Evolutionary conservation across 2,329 filamentous ascomycete genomes (phyloP).

Genomic region (Stachybotrys chartarum): DNA sequence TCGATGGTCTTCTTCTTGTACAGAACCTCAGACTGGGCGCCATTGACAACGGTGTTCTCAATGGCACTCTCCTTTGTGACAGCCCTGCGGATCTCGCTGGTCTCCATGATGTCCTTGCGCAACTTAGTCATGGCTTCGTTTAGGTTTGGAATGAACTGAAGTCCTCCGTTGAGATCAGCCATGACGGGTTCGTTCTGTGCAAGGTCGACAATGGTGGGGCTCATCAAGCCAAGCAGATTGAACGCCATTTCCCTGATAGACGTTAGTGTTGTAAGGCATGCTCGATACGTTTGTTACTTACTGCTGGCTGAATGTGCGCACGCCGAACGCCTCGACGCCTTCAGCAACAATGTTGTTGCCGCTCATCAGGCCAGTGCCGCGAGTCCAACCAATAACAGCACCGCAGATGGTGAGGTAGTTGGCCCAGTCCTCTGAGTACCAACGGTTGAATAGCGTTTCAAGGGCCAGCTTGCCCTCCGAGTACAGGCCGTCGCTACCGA

Average conservation of each 20-base stretch:
- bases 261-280: too few relatives aligned
- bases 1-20: conserved; percentile 94
- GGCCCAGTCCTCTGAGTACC: conserved; percentile 95
- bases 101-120: conserved; percentile 91
- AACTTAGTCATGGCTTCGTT: conserved; percentile 92
- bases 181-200: conserved; percentile 95
- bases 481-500: conserved; percentile 95
- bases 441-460: conserved; percentile 96
- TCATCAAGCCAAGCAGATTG: conserved; percentile 94
- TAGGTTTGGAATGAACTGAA: conserved; percentile 94
- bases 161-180: conserved; percentile 92
- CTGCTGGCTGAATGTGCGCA: conserved; percentile 97
- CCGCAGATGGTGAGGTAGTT: conserved; percentile 98
- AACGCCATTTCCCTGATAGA: conserved; percentile 77
- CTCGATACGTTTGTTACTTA: too few relatives aligned
- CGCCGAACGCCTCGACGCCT: conserved; percentile 91
- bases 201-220: conserved; percentile 84
- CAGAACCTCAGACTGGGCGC: conserved; percentile 81
- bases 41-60: conserved; percentile 96
- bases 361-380: conserved; percentile 95
- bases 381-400: conserved; percentile 98
- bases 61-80: conserved; percentile 94
- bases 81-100: conserved; percentile 84
- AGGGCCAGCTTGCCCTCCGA: conserved; percentile 96
- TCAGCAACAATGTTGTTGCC: conserved; percentile 97